Base-by-base conservation (phyloP, 78 protist genomes). In the Paratrimastix pyriformis region DNA sequence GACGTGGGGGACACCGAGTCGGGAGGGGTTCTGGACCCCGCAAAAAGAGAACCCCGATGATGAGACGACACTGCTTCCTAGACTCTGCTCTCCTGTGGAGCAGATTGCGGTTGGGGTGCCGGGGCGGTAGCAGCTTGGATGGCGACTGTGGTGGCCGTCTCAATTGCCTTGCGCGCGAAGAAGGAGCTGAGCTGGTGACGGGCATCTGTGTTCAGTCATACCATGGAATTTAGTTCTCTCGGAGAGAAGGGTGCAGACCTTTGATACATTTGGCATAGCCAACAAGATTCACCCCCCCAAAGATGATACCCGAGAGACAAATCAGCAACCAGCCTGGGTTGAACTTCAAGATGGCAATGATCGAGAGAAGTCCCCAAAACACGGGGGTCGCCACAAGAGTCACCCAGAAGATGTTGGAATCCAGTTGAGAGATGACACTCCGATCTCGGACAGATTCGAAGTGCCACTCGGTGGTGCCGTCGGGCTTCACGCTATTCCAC, bases 401-500 rank as follows among this genome's bases (percentile, higher is more conserved):
- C 26, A 2, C 21, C 93, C 93, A 89, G 62, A 89, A 89, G 37
- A 86, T 1, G n/a, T 50, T 3, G 2, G 84, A 57, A 29, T 83
- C 87, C 4, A 71, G 21, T 52, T 52, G 18, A 52, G 57, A 21
- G 21, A 52, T 21, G 8, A 3, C 1, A 5, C 26, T 45, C 45
- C n/a, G 6, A 6, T n/a, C 73, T 70, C 45, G 29, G 18, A 39
- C n/a, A 4, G 89, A 75, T 69, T 91, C 95, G 48, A 82, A 91
- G n/a, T 57, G 60, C 95, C 95, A 91, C 33, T 59, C 83, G 48
- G 71, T 80, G 6, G 59, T 9, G 6, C 95, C 95, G 62, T 91
- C 88, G 1, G 74, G 88, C 4, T 54, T 46, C 11, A 89, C 86
- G 32, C 75, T 75, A 75, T 84, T 89, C 95, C 95, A 91, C 90